Evolutionary conservation across 2,329 filamentous ascomycete genomes (phyloP).

Genomic region (Chalaropsis ovoidea): DNA sequence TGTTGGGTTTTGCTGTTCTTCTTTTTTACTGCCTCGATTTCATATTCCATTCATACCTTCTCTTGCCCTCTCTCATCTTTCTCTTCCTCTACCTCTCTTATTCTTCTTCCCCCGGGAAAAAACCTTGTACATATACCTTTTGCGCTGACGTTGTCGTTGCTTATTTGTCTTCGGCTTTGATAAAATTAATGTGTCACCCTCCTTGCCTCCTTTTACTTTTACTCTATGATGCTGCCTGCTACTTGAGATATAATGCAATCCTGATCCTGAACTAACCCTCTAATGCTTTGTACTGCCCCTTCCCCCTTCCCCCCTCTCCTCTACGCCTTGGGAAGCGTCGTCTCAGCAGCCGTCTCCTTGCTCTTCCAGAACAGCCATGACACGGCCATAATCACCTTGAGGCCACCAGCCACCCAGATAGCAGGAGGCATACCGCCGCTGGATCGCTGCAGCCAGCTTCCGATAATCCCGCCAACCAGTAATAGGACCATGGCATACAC

Average conservation of each 20-base stretch:
- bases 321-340: neutral
- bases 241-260: too few relatives aligned
- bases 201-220: neutral
- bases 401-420: constrained; percentile 38
- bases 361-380: constrained; percentile 33
- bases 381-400: constrained; percentile 37
- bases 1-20: neutral
- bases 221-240: neutral
- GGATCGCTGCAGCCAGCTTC: constrained; percentile 41
- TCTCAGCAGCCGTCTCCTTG: constrained; percentile 22
- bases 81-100: constrained; percentile 9
- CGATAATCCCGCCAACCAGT: constrained; percentile 39
- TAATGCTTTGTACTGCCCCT: neutral
- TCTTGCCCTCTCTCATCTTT: neutral
- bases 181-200: constrained; percentile 6
- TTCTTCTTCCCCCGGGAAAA: constrained; percentile 17
- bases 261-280: neutral
- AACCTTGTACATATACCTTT: constrained; percentile 15
- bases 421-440: constrained; percentile 35
- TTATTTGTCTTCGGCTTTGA: constrained; percentile 6
- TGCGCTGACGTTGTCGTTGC: constrained; percentile 8
- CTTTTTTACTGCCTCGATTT: neutral
- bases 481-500: constrained; percentile 38
- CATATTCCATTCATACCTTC: constrained; percentile 11
- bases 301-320: neutral